A percentile compares a stretch with the other conserved stretches of the same genome.
These are phyloP conservation scores for Cotoneaster glaucophyllus DNA, from an alignment of 306 rosid genomes.

Conservation along the genomic window DNA sequence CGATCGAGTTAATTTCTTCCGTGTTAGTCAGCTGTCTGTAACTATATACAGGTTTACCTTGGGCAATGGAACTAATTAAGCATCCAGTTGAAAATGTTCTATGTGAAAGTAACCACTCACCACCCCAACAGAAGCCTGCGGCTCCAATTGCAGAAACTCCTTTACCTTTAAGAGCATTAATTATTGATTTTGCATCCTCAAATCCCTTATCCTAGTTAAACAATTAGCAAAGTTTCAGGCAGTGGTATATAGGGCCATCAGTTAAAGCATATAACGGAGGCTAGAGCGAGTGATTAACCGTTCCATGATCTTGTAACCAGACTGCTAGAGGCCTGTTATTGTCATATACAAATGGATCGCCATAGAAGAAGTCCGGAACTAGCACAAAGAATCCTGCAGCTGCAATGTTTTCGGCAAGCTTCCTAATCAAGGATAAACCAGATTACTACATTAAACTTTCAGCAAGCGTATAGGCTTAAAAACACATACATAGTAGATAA, in stretches of 20 bases:
- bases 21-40: too few species aligned
- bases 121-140: conserved; percentile 77
- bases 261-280: not conserved
- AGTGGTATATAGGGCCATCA: too few species aligned
- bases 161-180: conserved; percentile 39
- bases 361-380: conserved; percentile 58
- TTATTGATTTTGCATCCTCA: conserved; percentile 45
- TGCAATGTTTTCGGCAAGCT: conserved; percentile 68
- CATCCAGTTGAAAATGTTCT: too few species aligned
- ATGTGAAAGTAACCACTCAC: conserved; percentile 21
- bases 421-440: conserved; percentile 29
- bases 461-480: too few species aligned
- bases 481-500: too few species aligned
- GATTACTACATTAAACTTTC: not conserved
- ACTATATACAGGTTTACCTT: too few species aligned
- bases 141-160: conserved; percentile 56
- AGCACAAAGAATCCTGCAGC: conserved; percentile 62
- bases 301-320: conserved; percentile 59
- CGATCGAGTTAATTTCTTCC: too few species aligned
- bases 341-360: conserved; percentile 41
- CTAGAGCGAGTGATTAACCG: conserved; percentile 28
- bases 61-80: too few species aligned
- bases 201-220: conserved; percentile 41
- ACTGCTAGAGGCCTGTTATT: conserved; percentile 27
- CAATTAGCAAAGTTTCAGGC: too few species aligned